These are phyloP conservation scores for Penicillium sclerotiorum DNA, from an alignment of 2,329 filamentous ascomycete genomes.

Conservation along the genomic window DNA sequence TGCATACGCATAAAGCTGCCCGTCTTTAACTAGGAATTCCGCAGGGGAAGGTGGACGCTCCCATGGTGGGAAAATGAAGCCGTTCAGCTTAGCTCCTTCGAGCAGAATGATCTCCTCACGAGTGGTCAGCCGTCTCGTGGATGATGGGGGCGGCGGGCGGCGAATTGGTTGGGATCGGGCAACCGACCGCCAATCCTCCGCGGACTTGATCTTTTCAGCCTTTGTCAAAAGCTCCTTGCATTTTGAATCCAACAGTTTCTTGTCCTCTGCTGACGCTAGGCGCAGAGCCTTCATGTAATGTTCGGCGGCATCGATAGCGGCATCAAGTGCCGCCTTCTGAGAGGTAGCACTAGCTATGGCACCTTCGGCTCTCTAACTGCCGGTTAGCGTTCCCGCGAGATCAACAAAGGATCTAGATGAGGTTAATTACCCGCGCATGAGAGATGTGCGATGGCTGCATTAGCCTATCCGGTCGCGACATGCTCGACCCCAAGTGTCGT, in stretches of 20 bases:
- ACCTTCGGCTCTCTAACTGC: constrained; percentile 56
- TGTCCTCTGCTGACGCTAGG: constrained; percentile 64
- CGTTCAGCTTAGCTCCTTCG: constrained; percentile 77
- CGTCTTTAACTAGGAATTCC: constrained; percentile 62
- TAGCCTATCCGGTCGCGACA: constrained; percentile 32
- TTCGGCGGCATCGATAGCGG: constrained; percentile 77
- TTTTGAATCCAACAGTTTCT: constrained; percentile 66
- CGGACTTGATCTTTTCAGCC: constrained; percentile 74
- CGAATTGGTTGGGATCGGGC: constrained; percentile 29
- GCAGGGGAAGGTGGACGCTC: constrained; percentile 59
- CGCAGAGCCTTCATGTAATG: constrained; percentile 76
- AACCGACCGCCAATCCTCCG: constrained; percentile 34
- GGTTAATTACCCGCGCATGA: constrained; percentile 34
- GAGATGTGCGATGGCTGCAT: constrained; percentile 31
- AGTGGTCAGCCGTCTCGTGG: constrained; percentile 64
- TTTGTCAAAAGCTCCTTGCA: constrained; percentile 69
- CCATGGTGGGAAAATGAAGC: constrained; percentile 85
- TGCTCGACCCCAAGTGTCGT: constrained; percentile 10
- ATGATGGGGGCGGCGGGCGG: constrained; percentile 51
- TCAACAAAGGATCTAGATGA: not conserved
- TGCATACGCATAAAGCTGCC: constrained; percentile 67
- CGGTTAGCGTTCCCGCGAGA: constrained; percentile 24
- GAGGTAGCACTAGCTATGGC: constrained; percentile 54
- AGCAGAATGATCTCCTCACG: constrained; percentile 76
- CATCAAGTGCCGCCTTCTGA: constrained; percentile 68